phyloP scores from a whole-genome alignment of 2,329 filamentous ascomycete species.

The Teratosphaeria epicoccoides region DNA sequence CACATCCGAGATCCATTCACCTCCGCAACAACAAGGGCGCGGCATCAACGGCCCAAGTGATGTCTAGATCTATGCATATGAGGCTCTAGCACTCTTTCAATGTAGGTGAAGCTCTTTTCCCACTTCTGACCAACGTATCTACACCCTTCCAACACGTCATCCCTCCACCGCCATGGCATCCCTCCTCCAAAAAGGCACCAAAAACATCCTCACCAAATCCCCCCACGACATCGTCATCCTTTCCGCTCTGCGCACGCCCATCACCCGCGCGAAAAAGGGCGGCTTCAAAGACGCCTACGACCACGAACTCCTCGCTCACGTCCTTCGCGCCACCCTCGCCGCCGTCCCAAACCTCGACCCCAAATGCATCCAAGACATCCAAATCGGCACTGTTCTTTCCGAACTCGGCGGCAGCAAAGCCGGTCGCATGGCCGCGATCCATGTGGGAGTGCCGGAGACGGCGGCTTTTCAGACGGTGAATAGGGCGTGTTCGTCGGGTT shows the following conservation, averaged over 20 bases:
- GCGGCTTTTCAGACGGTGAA: conserved; percentile 81
- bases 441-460: conserved; percentile 62
- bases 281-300: conserved; percentile 79
- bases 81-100: background rate
- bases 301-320: conserved; percentile 69
- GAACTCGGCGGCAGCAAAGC: conserved; percentile 87
- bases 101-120: background rate
- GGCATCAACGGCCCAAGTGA: background rate
- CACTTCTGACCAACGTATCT: background rate
- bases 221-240: conserved; percentile 79
- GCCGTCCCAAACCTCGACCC: conserved; percentile 64
- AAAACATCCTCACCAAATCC: conserved; percentile 65
- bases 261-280: conserved; percentile 75
- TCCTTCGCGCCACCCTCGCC: conserved; percentile 56
- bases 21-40: background rate
- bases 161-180: conserved; percentile 27
- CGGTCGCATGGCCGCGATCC: conserved; percentile 79
- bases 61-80: background rate
- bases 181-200: conserved; percentile 48
- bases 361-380: conserved; percentile 63
- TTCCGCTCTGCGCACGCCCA: conserved; percentile 77
- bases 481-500: conserved; percentile 68
- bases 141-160: background rate
- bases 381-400: conserved; percentile 78
- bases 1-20: background rate